Evolutionary conservation across 352 stramenopile genomes (phyloP), one percentile per base, ranked within the genome.

Genomic region (Elongisporangium anandrum): DNA sequence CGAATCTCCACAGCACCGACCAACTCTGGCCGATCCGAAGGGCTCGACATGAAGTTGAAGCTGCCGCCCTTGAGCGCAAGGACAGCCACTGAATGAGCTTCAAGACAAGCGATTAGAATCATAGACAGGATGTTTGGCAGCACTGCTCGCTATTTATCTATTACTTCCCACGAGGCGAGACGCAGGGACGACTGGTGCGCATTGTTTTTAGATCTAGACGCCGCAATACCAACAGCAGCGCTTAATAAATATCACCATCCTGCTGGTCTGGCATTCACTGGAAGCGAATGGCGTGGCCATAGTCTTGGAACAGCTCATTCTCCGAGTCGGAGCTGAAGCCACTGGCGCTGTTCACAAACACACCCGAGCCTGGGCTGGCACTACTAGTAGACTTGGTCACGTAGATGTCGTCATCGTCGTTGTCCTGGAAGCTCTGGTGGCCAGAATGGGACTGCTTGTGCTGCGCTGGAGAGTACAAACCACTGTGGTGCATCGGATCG

Each of bases 11-110:
- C 75, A 1, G 80, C 72, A 2, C 72, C 73, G 17, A 64, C 67
- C 3, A 21, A 65, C 9, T 57, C 45, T 52, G 68, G 39, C 13
- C 70, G 64, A 26, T 50, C 65, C 8, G 60, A 74, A 15, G 52
- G 57, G 0, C 23, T 59, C 50, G 63, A 70, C 23, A 34, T 72
- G 12, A 73, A 70, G 9, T 50, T 81, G 29, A 81, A 78, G 29
- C 58, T 89, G 8, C 79, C 79, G 4, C 77, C 79, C 19, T 54
- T 87, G 7, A 81, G 66, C 47, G 66, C 68, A 20, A 56, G 69
- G 49, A 49, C 57, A 15, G 29, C 29, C 29, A 41, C 29, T 41
- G 29, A 41, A 2, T 41, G 29, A 41, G 29, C 29, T 15, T 13
- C 29, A 41, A 41, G 29, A 3, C 24, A 34, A n/a, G n/a, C n/a